Evolutionary conservation across 148 eudicot species (phyloP), one percentile per base, ranked within the genome.

Genomic region (Silene latifolia): DNA sequence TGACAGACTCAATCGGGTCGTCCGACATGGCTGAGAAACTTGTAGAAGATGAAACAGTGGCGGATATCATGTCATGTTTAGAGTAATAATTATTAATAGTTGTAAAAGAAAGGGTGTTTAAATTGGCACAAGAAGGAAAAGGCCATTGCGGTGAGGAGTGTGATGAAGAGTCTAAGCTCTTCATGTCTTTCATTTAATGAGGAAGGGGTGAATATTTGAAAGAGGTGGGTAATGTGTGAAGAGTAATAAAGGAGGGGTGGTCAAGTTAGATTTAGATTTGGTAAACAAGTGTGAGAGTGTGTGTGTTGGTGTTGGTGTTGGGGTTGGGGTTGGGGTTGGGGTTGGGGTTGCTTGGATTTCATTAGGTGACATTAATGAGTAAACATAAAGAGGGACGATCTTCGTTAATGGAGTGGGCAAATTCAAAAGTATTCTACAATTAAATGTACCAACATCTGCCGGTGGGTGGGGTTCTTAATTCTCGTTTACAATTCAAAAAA

Each of bases 91-190:
- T n/a, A n/a, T n/a, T n/a, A n/a, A n/a, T n/a, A n/a, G n/a, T n/a
- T n/a, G n/a, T n/a, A n/a, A n/a, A n/a, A n/a, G n/a, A n/a, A n/a
- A n/a, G n/a, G n/a, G n/a, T n/a, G n/a, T n/a, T n/a, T n/a, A n/a
- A n/a, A n/a, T n/a, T n/a, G n/a, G n/a, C 86, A 73, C 97, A 92
- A 72, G 88, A 71, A 6, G 88, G 86, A 82, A 85, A 91, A 61
- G 82, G 82, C 64, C 27, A 19, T 69, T 63, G 35, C 25, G 62
- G 60, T 57, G n/a, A n/a, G n/a, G n/a, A n/a, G n/a, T n/a, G n/a
- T n/a, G n/a, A n/a, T n/a, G n/a, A n/a, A n/a, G n/a, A n/a, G n/a
- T n/a, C n/a, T n/a, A n/a, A n/a, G n/a, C n/a, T n/a, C n/a, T n/a
- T n/a, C n/a, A n/a, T n/a, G n/a, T n/a, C n/a, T n/a, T n/a, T 25